These are phyloP conservation scores for Boletus sp. DNA, from an alignment of 768 basidiomycete species.

Conservation along the genomic window DNA sequence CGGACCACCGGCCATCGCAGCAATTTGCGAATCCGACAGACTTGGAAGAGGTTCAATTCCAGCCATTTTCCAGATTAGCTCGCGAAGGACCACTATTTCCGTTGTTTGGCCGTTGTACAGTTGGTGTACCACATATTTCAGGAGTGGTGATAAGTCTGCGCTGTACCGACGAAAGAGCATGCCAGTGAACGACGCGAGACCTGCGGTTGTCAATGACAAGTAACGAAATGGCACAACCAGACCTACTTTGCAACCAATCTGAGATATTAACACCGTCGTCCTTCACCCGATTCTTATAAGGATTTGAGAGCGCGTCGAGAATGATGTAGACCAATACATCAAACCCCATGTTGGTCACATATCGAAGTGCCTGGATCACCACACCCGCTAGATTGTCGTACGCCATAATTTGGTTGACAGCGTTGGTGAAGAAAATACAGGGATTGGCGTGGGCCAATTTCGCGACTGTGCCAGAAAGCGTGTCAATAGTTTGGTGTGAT, in stretches of 20 bases:
- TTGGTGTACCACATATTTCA: slow-evolving; percentile 91
- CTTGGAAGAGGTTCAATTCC: slow-evolving; percentile 89
- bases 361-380: slow-evolving; percentile 84
- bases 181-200: slow-evolving; percentile 89
- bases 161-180: slow-evolving; percentile 86
- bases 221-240: not conserved
- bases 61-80: slow-evolving; percentile 93
- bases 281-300: slow-evolving; percentile 77
- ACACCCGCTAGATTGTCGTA: slow-evolving; percentile 92
- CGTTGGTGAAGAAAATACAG: slow-evolving; percentile 83
- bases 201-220: slow-evolving; percentile 40
- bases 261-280: slow-evolving; percentile 88
- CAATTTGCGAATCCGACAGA: slow-evolving; percentile 82
- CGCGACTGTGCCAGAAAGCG: slow-evolving; percentile 82
- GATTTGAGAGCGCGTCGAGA: slow-evolving; percentile 83
- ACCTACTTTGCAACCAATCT: slow-evolving; percentile 90
- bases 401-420: slow-evolving; percentile 91
- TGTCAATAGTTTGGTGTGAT: slow-evolving; percentile 78
- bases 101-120: slow-evolving; percentile 77
- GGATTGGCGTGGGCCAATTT: slow-evolving; percentile 96
- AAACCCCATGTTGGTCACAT: slow-evolving; percentile 89
- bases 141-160: slow-evolving; percentile 76
- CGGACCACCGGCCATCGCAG: slow-evolving; percentile 89
- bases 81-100: slow-evolving; percentile 88
- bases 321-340: slow-evolving; percentile 89